Percentiles rank a stretch among this genome's conserved stretches.
Conservation (phyloP, 2,329 filamentous ascomycete genomes). For the Calonectria pseudoturangicola region DNA sequence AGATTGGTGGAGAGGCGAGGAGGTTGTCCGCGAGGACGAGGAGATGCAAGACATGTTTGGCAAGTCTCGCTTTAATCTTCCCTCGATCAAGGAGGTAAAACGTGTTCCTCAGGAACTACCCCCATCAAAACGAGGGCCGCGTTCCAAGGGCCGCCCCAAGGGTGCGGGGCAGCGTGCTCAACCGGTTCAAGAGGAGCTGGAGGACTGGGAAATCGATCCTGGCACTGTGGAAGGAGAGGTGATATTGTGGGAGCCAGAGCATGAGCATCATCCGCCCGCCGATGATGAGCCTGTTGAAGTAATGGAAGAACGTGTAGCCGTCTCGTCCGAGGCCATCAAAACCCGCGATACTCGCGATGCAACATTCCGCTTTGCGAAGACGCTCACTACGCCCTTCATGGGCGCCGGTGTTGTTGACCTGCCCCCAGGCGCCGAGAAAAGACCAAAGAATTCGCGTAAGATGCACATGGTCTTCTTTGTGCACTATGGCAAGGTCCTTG, state of each 20-base stretch:
- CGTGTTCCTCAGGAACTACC: conserved; percentile 78
- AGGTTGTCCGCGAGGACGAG: conserved; percentile 80
- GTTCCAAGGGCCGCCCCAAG: conserved; percentile 56
- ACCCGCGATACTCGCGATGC: conserved; percentile 77
- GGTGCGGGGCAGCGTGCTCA: conserved; percentile 59
- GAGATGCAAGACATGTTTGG: conserved; percentile 69
- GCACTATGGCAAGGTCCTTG: conserved; percentile 86
- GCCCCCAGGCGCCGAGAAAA: conserved; percentile 87
- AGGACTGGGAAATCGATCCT: conserved; percentile 83
- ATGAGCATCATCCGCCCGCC: conserved; percentile 71
- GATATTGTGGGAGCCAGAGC: conserved; percentile 77
- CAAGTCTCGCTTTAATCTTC: conserved; percentile 73
- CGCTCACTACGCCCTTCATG: conserved; percentile 88
- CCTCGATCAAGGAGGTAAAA: conserved; percentile 85
- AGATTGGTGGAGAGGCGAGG: conserved; percentile 91
- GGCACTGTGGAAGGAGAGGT: conserved; percentile 79
- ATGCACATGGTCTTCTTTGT: conserved; percentile 99
- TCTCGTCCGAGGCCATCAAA: conserved; percentile 73
- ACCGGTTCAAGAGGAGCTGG: conserved; percentile 73
- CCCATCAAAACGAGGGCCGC: conserved; percentile 50
- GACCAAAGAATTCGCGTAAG: conserved; percentile 91
- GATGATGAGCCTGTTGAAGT: conserved; percentile 74
- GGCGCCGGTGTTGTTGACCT: conserved; percentile 93
- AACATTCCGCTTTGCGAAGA: conserved; percentile 92
- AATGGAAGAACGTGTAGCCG: conserved; percentile 73